phyloP scores from a whole-genome alignment of 2,329 filamentous ascomycete species.

The Penicillium aurantiogriseum region DNA sequence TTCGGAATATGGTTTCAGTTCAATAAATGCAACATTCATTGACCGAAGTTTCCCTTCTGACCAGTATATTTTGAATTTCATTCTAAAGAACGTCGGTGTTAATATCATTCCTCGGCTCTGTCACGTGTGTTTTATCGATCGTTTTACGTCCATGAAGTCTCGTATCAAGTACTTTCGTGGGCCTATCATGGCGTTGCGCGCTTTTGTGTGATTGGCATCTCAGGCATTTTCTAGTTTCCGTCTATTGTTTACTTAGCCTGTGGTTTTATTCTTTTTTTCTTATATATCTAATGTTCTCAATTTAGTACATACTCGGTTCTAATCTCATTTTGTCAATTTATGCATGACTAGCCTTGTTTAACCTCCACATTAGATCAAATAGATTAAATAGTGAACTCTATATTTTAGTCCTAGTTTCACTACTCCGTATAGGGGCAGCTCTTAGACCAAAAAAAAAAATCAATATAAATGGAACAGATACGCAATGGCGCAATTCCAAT shows the following conservation, averaged over 20 bases:
- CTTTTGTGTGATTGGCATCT: constrained; percentile 5
- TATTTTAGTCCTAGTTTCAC: too few species aligned
- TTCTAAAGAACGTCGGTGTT: not conserved
- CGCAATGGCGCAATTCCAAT: too few species aligned
- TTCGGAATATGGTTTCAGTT: not conserved
- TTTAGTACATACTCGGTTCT: constrained; percentile 9
- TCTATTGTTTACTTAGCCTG: constrained; percentile 10
- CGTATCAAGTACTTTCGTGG: not conserved
- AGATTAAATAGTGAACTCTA: too few species aligned
- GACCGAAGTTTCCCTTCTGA: not conserved
- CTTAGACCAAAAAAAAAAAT: too few species aligned
- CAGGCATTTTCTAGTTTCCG: constrained; percentile 1
- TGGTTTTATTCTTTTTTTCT: not conserved
- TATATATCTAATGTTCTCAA: constrained; percentile 8
- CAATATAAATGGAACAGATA: too few species aligned
- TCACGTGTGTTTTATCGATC: not conserved
- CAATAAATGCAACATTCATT: not conserved
- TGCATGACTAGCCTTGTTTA: not conserved
- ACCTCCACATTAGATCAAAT: not conserved
- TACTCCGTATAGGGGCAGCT: too few species aligned
- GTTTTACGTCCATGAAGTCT: constrained; percentile 2
- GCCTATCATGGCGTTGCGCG: constrained; percentile 4
- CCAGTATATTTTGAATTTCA: not conserved
- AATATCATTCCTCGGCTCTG: not conserved
- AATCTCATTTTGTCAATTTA: constrained; percentile 3